Percentiles rank a stretch among this genome's conserved stretches.
Conservation (phyloP, 352 stramenopile species). For the Blastocystis sp. region DNA sequence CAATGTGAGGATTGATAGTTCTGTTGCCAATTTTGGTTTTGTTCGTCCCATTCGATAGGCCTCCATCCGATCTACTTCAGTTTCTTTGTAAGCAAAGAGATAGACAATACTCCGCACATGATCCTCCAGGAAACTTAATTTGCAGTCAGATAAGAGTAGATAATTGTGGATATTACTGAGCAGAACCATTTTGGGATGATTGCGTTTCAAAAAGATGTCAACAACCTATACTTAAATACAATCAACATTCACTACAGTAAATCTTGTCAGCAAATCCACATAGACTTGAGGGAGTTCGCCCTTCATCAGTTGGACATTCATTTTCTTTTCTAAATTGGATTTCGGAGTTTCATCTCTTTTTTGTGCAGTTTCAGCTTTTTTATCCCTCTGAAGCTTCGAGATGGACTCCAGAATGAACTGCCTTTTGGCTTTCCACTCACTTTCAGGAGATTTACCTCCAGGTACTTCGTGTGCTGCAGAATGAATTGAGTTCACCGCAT, state of each 20-base stretch:
- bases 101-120: slow-evolving; percentile 43
- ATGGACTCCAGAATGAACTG: not conserved
- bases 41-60: slow-evolving; percentile 21
- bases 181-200: not conserved
- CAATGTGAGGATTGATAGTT: slow-evolving; percentile 15
- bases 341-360: not conserved
- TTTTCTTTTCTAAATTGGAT: slow-evolving; percentile 4
- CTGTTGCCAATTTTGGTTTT: slow-evolving; percentile 15
- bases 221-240: not conserved
- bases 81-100: slow-evolving; percentile 1
- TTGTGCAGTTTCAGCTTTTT: not conserved
- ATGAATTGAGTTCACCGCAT: not conserved
- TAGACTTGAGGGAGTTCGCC: slow-evolving; percentile 28
- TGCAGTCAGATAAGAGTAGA: slow-evolving; percentile 19
- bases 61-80: not conserved
- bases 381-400: not conserved
- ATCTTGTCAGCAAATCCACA: slow-evolving; percentile 9
- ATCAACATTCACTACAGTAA: not conserved
- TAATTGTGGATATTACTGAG: slow-evolving; percentile 34
- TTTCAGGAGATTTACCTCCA: not conserved
- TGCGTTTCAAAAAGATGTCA: slow-evolving; percentile 25
- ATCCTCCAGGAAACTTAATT: slow-evolving; percentile 21
- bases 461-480: not conserved
- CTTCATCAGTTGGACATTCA: slow-evolving; percentile 52
- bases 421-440: not conserved